Evolutionary conservation across 257 asterid species (phyloP), one percentile per base, ranked within the genome.

Genomic region (Ocimum tenuiflorum): DNA sequence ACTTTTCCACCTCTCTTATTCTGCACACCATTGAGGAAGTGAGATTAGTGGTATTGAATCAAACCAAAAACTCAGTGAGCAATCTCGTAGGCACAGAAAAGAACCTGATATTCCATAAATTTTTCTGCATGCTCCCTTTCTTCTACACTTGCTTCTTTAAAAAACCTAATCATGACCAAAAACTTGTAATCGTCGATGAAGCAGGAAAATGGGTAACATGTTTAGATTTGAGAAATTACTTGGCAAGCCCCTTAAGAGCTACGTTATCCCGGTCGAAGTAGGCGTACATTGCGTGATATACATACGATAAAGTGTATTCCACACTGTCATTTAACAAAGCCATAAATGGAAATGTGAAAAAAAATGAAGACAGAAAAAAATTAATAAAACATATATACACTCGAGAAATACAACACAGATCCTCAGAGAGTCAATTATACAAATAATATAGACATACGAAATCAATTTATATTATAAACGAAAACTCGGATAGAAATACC

Each of bases 81-180:
- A 35, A 33, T 63, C 22, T 29, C 3, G 12, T 18, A 18, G 10
- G 39, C 41, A 31, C 29, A 27, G 49, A 43, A 38, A 60, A 15
- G 24, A 64, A 85, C 91, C 88, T 82, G 86, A 68, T 80, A 85
- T 59, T 82, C 83, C 91, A 85, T 82, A 3, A 85, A 72, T 22
- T 80, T 85, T 66, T 85, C 88, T n/a, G 91, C 88, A 15, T 85
- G 91, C 18, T 48, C 78, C 43, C 88, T 78, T 54, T 85, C 88
- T 77, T 82, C 91, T 15, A 72, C 73, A 41, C 91, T 85, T 8
- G 86, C 78, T 29, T 82, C 83, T 78, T 85, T 80, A 78, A 82
- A 82, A 75, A 85, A 80, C 67, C 91, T 85, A 64, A 18, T 15
- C 51, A 43, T 10, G 46, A 35, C 23, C 45, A 13, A 45, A 2